Base-by-base conservation (phyloP, 306 rosid genomes). In the Begonia masoniana region DNA sequence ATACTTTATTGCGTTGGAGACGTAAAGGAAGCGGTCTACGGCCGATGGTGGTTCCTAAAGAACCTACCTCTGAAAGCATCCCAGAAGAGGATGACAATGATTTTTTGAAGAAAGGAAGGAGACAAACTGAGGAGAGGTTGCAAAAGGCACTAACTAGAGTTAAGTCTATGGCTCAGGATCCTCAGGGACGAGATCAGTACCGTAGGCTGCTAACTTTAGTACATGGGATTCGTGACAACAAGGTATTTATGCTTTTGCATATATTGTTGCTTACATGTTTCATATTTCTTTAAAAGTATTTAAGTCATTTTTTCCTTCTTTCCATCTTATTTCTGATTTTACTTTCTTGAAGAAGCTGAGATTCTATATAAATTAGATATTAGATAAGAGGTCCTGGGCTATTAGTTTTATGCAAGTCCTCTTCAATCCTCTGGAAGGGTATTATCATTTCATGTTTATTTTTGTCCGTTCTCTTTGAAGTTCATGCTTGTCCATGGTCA, bases 101-200 rank as follows among this genome's bases (percentile, higher is more conserved):
- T 77, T 83, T 72, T 78, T 77, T 87, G 14, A 83, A 83, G 79
- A 74, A 87, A 59, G 96, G 96, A 41, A 71, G 91, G 65, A 87
- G 72, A 61, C 96, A 83, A 56, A 87, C 78, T 13, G 96, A 83
- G 72, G 96, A 83, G 60, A 87, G 84, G 69, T 76, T 83, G 62
- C 75, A 87, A 64, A 87, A 83, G 74, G 96, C 96, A 13, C 87
- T 87, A 50, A 59, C 85, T 19, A 87, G 96, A 71, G 96, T 87
- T 41, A 87, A 81, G 78, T 83, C 96, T 59, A 87, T 87, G 96
- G 94, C 76, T 72, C 96, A 83, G 57, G 81, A 87, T 83, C 94
- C 96, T 0, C 94, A 87, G 68, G 96, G 84, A 64, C 75, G 96
- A 13, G 96, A 85, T 62, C 96, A 87, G 54, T 87, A 87, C 65